phyloP scores from a whole-genome alignment of 2,329 filamentous ascomycete genomes.

The Phialophora tarda region DNA sequence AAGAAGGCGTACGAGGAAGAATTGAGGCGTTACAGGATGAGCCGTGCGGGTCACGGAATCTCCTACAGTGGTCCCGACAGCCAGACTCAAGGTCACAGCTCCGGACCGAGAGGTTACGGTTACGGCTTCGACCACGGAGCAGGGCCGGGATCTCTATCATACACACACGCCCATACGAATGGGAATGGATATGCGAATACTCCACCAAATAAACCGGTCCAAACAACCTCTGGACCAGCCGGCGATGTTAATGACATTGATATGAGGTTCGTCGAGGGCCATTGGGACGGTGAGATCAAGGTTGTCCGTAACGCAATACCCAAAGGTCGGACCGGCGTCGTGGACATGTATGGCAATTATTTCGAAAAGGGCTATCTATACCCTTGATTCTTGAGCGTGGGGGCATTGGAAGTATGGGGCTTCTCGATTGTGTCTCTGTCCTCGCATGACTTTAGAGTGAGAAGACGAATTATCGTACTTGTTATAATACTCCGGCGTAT shows the following conservation, averaged over 20 bases:
- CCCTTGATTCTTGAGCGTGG: constrained; percentile 45
- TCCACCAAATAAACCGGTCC: constrained; percentile 31
- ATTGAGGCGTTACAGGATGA: constrained; percentile 26
- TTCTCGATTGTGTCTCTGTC: too few species aligned
- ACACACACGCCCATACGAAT: constrained; percentile 4
- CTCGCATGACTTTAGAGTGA: too few species aligned
- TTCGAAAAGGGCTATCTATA: constrained; percentile 61
- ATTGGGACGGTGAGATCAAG: constrained; percentile 65
- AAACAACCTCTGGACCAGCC: constrained; percentile 29
- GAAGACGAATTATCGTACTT: too few species aligned
- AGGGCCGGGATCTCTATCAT: constrained; percentile 20
- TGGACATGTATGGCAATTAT: constrained; percentile 61
- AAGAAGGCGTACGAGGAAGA: constrained; percentile 56
- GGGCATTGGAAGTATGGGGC: not conserved
- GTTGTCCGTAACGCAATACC: constrained; percentile 56
- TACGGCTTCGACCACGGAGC: constrained; percentile 33
- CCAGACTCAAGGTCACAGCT: constrained; percentile 3
- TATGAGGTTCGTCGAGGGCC: constrained; percentile 57
- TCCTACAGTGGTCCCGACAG: constrained; percentile 3
- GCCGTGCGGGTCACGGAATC: constrained; percentile 13
- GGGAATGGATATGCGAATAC: constrained; percentile 6
- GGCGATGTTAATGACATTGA: constrained; percentile 37
- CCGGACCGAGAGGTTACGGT: constrained; percentile 31
- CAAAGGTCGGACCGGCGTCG: constrained; percentile 49
- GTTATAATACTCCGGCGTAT: too few species aligned